These are phyloP conservation scores for Cylindricascospora bacillispora DNA, from an alignment of 1,139 yeast species.

Conservation along the genomic window DNA sequence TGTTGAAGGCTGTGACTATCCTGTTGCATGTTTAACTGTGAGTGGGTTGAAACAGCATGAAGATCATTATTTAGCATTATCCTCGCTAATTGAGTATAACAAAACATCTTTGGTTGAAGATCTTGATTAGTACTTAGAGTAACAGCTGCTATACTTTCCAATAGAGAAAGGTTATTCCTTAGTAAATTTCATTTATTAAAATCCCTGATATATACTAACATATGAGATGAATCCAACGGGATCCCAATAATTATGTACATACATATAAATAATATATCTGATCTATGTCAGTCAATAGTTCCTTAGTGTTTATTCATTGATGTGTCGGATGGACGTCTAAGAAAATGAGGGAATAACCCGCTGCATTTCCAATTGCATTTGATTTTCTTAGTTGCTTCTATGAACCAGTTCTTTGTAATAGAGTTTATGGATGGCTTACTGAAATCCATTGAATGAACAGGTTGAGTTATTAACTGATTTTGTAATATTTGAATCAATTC, in stretches of 20 bases:
- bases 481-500: slow-evolving; percentile 22
- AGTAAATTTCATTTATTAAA: too few species aligned
- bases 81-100: slow-evolving; percentile 9
- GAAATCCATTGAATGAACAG: slow-evolving; percentile 1
- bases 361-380: too few species aligned
- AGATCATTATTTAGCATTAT: slow-evolving; percentile 19
- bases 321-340: too few species aligned
- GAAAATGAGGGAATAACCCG: too few species aligned
- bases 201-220: too few species aligned
- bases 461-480: slow-evolving; percentile 12
- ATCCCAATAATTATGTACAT: too few species aligned
- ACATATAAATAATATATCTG: too few species aligned
- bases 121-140: slow-evolving; percentile 9
- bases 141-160: too few species aligned
- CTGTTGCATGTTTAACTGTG: slow-evolving; percentile 45
- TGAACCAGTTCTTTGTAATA: slow-evolving; percentile 23
- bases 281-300: too few species aligned
- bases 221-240: background rate
- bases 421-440: slow-evolving; percentile 6
- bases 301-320: too few species aligned
- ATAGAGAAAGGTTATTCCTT: too few species aligned
- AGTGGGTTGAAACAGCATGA: slow-evolving; percentile 36
- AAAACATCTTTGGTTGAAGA: slow-evolving; percentile 5
- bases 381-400: slow-evolving; percentile 28
- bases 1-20: slow-evolving; percentile 32